These are phyloP conservation scores for Dactylellina cionopaga DNA, from an alignment of 2,329 filamentous ascomycete species.

Conservation along the genomic window DNA sequence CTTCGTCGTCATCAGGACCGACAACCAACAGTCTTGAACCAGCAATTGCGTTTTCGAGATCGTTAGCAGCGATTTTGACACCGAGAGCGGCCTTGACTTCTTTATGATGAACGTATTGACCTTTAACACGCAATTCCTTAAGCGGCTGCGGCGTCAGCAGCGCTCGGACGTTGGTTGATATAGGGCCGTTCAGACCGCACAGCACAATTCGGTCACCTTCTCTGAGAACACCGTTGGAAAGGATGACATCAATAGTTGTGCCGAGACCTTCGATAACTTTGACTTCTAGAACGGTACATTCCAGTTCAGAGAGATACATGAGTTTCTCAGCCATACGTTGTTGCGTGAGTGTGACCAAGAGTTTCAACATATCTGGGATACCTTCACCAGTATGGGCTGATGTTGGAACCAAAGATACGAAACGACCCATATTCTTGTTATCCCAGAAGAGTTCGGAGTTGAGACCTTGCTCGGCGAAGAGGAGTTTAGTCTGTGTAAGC, in stretches of 20 bases:
- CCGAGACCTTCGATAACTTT: constrained; percentile 99
- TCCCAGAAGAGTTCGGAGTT: constrained; percentile 97
- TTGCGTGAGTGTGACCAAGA: constrained; percentile 89
- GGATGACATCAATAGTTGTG: constrained; percentile 96
- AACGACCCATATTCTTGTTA: constrained; percentile 95
- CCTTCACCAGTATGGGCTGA: constrained; percentile 99
- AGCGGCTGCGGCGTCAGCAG: constrained; percentile 91
- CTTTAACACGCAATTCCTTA: constrained; percentile 90
- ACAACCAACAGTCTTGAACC: constrained; percentile 94
- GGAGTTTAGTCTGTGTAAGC: constrained; percentile 88
- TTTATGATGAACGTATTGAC: constrained; percentile 95
- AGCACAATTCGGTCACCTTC: constrained; percentile 95
- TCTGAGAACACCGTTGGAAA: constrained; percentile 92
- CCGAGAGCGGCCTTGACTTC: constrained; percentile 97
- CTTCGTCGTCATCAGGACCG: constrained; percentile 93
- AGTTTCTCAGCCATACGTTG: constrained; percentile 96
- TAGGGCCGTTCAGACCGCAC: constrained; percentile 95
- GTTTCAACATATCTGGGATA: constrained; percentile 98
- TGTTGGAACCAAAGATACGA: constrained; percentile 95
- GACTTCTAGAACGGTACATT: constrained; percentile 97
- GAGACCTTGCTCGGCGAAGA: constrained; percentile 95
- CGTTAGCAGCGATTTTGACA: constrained; percentile 98
- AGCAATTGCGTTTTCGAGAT: constrained; percentile 93
- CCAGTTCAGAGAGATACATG: constrained; percentile 98
- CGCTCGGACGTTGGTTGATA: constrained; percentile 93